Evolutionary conservation across 2,329 filamentous ascomycete genomes (phyloP), one percentile per base, ranked within the genome.

Genomic region (Chaetomium sp.): DNA sequence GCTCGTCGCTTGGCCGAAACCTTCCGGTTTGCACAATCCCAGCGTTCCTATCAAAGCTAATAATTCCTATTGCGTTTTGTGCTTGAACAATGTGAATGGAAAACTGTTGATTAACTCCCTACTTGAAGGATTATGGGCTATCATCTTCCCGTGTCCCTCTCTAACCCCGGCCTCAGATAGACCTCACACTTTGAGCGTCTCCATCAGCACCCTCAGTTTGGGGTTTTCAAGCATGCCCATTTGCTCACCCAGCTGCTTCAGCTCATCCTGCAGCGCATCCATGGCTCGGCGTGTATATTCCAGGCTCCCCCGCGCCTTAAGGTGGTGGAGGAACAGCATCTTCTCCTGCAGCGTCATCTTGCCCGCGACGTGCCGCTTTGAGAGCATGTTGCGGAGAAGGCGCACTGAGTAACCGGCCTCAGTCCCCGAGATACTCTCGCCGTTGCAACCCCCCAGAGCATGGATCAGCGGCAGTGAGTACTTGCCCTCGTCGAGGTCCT

Each of bases 401-500:
- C 37, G 37, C 12, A 7, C 12, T 38, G 7, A 38, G 37, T 38
- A 38, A 7, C 37, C 12, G 37, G 12, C n/a, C n/a, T n/a, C n/a
- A 38, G 37, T 38, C 12, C 7, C 12, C 37, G 37, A 38, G 7
- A 12, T 38, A 7, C 37, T 12, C 7, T 7, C 12, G 37, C 12
- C 37, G 7, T 38, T 38, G 37, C 37, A 38, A 7, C 37, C 7
- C 37, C 37, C 37, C 12, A 38, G 37, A 12, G 37, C 37, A 38
- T 59, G 55, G 19, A 72, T 66, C 5, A 74, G 54, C 2, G 63
- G 64, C n/a, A 71, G 62, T 3, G 71, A 73, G 50, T 69, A 68
- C 59, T 76, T 76, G 1, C 73, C 72, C 59, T 75, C 72, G 33
- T 70, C 69, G 0, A 75, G 62, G 53, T 75, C 73, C 41, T 74